Percentiles rank a stretch among this genome's conserved stretches.
phyloP scores from a whole-genome alignment of 2,329 filamentous ascomycete species.

The Claviceps sorghi region DNA sequence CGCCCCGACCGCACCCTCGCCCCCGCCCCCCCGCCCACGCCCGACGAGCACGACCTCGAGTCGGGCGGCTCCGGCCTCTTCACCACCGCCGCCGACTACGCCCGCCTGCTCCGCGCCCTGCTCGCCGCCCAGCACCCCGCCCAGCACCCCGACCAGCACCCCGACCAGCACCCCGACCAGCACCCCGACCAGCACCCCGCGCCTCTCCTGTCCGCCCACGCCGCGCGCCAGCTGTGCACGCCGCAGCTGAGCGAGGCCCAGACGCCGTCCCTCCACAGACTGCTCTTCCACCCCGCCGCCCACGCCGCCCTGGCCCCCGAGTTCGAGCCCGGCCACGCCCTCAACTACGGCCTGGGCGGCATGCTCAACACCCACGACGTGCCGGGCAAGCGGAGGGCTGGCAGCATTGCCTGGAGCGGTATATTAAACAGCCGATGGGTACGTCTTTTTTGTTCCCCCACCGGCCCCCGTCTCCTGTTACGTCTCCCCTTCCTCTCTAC shows the following conservation, averaged over 20 bases:
- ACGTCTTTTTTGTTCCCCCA: constrained; percentile 9
- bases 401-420: constrained; percentile 30
- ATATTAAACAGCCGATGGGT: constrained; percentile 28
- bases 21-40: too few species aligned
- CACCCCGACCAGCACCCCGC: too few species aligned
- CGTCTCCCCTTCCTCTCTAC: too few species aligned
- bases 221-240: constrained; percentile 21
- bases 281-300: constrained; percentile 8
- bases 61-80: constrained; percentile 30
- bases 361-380: constrained; percentile 25
- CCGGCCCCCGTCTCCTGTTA: too few species aligned
- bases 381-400: constrained; percentile 24
- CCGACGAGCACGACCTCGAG: too few species aligned
- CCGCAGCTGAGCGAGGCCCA: constrained; percentile 25
- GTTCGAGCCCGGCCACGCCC: constrained; percentile 16
- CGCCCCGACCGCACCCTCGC: too few species aligned
- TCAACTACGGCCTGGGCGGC: constrained; percentile 26
- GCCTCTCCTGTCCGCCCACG: constrained; percentile 16
- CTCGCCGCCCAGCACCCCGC: constrained; percentile 15
- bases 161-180: too few species aligned
- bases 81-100: constrained; percentile 26
- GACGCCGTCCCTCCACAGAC: constrained; percentile 8
- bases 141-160: too few species aligned
- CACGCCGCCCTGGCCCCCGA: constrained; percentile 21
- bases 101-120: constrained; percentile 19